phyloP scores from a whole-genome alignment of 2,329 filamentous ascomycete genomes.

The Amesomyces nigricolor region DNA sequence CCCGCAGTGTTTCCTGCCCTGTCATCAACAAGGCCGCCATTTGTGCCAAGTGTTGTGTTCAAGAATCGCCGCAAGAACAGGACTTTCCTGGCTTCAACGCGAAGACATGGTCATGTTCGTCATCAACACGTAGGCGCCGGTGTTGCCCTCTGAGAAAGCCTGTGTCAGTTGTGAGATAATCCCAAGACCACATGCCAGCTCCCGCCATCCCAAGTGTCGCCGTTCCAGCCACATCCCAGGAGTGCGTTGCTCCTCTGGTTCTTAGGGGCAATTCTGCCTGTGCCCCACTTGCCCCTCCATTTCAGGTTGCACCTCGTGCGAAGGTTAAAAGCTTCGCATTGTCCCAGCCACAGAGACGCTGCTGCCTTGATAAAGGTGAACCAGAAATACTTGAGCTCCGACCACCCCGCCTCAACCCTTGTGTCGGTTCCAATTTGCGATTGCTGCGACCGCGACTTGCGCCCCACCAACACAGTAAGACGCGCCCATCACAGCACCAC shows the following conservation, averaged over 20 bases:
- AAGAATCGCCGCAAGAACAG: too few species aligned
- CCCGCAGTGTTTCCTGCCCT: too few species aligned
- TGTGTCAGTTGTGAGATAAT: too few species aligned
- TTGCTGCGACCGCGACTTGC: background rate
- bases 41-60: too few species aligned
- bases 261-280: constrained; percentile 6
- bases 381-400: constrained; percentile 17
- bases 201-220: background rate
- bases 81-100: too few species aligned
- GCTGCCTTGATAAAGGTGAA: constrained; percentile 9
- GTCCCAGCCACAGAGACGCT: constrained; percentile 18
- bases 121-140: too few species aligned
- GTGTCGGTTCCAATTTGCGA: constrained; percentile 4
- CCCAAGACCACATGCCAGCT: too few species aligned
- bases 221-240: background rate
- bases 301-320: background rate
- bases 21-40: too few species aligned
- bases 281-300: constrained; percentile 17
- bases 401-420: constrained; percentile 20
- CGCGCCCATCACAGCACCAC: background rate
- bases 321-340: constrained; percentile 2
- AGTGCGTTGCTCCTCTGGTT: background rate
- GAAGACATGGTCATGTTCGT: too few species aligned
- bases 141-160: too few species aligned
- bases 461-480: constrained; percentile 12